Conservation (phyloP, 2,329 filamentous ascomycete species). For the Thyridium curvatum region DNA sequence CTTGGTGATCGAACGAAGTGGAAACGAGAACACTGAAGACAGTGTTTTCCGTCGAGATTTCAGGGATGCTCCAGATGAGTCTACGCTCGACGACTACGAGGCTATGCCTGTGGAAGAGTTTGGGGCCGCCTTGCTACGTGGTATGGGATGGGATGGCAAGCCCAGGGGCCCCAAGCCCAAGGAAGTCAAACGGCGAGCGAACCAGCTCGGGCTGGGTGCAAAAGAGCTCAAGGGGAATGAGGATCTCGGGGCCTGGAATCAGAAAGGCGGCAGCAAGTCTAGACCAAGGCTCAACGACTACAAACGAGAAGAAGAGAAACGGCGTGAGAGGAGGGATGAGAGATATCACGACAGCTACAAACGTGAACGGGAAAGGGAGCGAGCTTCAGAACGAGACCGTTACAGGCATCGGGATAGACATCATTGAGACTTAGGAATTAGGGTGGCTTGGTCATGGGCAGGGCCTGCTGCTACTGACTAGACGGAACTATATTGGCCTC, state of each 20-base stretch:
- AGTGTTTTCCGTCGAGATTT: constrained; percentile 68
- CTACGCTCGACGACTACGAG: constrained; percentile 78
- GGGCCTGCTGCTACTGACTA: too few relatives aligned
- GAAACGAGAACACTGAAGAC: constrained; percentile 49
- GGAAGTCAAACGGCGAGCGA: constrained; percentile 64
- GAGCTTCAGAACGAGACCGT: constrained; percentile 10
- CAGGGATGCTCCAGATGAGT: constrained; percentile 63
- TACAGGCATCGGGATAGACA: constrained; percentile 4
- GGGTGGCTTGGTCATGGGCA: too few relatives aligned
- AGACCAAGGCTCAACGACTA: constrained; percentile 14
- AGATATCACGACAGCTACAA: not conserved
- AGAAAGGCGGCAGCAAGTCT: constrained; percentile 6
- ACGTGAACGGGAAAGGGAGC: constrained; percentile 4
- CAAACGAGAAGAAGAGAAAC: constrained; percentile 12
- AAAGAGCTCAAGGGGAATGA: constrained; percentile 15
- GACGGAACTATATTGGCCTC: too few relatives aligned
- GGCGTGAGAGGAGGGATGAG: constrained; percentile 4
- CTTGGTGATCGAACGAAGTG: constrained; percentile 10
- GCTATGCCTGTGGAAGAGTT: constrained; percentile 92
- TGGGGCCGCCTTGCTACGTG: constrained; percentile 79
- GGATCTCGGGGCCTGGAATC: constrained; percentile 14
- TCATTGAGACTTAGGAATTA: too few relatives aligned
- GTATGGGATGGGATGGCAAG: constrained; percentile 90
- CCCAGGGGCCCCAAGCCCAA: constrained; percentile 53
- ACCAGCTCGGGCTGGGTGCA: constrained; percentile 77